Evolutionary conservation across 306 rosid genomes (phyloP), one percentile per base, ranked within the genome.

Genomic region (Abrus pulchellus): DNA sequence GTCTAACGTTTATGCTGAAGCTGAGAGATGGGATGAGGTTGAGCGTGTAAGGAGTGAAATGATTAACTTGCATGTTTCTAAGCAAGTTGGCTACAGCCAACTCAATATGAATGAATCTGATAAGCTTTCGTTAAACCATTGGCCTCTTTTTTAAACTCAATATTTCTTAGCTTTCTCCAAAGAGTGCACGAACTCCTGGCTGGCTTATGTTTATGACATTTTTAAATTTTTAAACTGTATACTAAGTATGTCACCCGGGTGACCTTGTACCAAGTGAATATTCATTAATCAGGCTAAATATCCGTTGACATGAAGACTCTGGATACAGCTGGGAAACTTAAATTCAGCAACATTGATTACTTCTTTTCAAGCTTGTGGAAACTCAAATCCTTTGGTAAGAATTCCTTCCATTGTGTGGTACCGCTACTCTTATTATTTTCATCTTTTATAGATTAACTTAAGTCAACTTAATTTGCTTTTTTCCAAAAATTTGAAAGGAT

Each of bases 351-450:
- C 40, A 59, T 40, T 28, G 1, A 82, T 90, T 80, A 64, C 91
- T 74, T 86, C 92, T 61, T 92, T 91, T 81, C 98, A 91, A 79
- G 97, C 97, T 83, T 66, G 94, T 92, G 82, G 97, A 94, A 85
- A 90, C 90, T 40, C 89, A 92, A 88, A 91, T 67, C 91, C 98
- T 33, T 84, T 70, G 97, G 97, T 91, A 88, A 64, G 20, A 62
- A 65, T 69, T 74, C 47, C 60, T 30, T 64, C 63, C 68, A 65
- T 34, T 34, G 11, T 4, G 34, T 56, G 30, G 52, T 65, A 36
- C 76, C 41, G 30, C 54, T 76, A 8, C 30, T 75, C 20, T 27
- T 68, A 2, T 14, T n/a, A n/a, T 53, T 6, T 13, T 50, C 27
- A 50, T 50, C n/a, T 12, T 50, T 50, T 50, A 50, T 50, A 13